Evolutionary conservation across 2,329 filamentous ascomycete genomes (phyloP).

Genomic region (Didymellaceae sp.): DNA sequence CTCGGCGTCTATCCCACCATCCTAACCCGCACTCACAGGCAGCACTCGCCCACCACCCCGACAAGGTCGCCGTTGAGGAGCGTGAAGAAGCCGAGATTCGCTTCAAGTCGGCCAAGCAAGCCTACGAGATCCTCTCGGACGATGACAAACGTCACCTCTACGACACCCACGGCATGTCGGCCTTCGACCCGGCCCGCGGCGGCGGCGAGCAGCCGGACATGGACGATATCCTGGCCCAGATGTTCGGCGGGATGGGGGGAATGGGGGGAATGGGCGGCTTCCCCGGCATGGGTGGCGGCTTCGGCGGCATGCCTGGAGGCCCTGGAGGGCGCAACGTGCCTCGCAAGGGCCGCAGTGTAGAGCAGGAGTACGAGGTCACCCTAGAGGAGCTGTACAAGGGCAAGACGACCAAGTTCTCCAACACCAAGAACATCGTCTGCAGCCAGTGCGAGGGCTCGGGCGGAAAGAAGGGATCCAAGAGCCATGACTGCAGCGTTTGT

Average conservation of each 20-base stretch:
- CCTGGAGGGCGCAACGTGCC: slow-evolving; percentile 59
- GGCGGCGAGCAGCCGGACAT: slow-evolving; percentile 75
- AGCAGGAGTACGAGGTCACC: slow-evolving; percentile 88
- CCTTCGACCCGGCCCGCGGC: slow-evolving; percentile 80
- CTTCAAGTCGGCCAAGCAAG: slow-evolving; percentile 92
- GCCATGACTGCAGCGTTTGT: slow-evolving; percentile 82
- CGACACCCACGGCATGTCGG: slow-evolving; percentile 93
- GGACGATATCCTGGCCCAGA: slow-evolving; percentile 90
- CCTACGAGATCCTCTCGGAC: slow-evolving; percentile 97
- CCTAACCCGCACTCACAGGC: slow-evolving; percentile 60
- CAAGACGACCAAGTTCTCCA: slow-evolving; percentile 96
- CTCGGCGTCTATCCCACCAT: slow-evolving; percentile 5
- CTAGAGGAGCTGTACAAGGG: slow-evolving; percentile 98
- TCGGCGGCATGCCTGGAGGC: slow-evolving; percentile 57
- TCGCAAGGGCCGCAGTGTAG: slow-evolving; percentile 79
- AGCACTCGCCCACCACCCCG: slow-evolving; percentile 86
- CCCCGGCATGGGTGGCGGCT: slow-evolving; percentile 72
- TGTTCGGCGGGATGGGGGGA: slow-evolving; percentile 71
- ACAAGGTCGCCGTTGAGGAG: slow-evolving; percentile 89
- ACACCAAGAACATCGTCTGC: slow-evolving; percentile 93
- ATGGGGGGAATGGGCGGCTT: slow-evolving; percentile 61
- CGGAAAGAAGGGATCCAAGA: slow-evolving; percentile 89
- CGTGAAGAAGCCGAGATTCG: slow-evolving; percentile 84
- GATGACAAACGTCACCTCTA: slow-evolving; percentile 92
- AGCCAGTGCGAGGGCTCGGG: slow-evolving; percentile 85